A percentile compares a stretch with the other conserved stretches of the same genome.
Evolutionary conservation across 768 basidiomycete species (phyloP).

Genomic region (Daedaleopsis nitida): DNA sequence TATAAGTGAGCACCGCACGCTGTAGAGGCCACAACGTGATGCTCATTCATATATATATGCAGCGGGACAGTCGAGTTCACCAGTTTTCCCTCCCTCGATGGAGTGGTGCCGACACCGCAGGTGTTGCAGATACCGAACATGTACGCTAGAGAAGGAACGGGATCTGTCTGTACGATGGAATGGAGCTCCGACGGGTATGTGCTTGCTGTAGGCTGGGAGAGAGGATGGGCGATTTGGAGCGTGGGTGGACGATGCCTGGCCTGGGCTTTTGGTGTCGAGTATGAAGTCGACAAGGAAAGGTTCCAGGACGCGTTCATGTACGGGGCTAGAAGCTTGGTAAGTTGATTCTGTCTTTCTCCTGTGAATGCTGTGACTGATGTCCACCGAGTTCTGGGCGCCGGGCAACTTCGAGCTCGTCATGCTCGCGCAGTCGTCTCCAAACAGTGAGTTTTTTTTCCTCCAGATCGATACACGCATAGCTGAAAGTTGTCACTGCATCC

Average conservation of each 20-base stretch:
- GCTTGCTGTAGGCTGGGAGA: conserved; percentile 87
- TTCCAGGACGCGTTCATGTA: conserved; percentile 88
- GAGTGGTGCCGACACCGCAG: conserved; percentile 60
- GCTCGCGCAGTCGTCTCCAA: conserved; percentile 56
- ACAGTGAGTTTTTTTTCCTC: conserved; percentile 42
- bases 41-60: conserved; percentile 1
- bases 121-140: conserved; percentile 63
- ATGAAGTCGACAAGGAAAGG: conserved; percentile 55
- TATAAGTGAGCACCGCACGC: conserved; percentile 46
- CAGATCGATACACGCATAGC: conserved; percentile 3
- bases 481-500: not conserved
- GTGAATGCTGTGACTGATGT: conserved; percentile 2
- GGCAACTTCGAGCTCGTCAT: conserved; percentile 90
- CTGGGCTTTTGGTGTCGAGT: conserved; percentile 72
- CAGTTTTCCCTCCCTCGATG: conserved; percentile 66
- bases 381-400: conserved; percentile 83
- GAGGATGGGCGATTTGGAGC: conserved; percentile 90
- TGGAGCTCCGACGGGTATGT: conserved; percentile 98
- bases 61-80: conserved; percentile 72
- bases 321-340: conserved; percentile 73
- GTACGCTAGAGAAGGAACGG: conserved; percentile 54
- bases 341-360: conserved; percentile 26
- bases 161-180: conserved; percentile 67
- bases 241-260: conserved; percentile 86
- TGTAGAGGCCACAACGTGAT: conserved; percentile 4